A percentile compares a stretch with the other conserved stretches of the same genome.
Evolutionary conservation across 108 stramenopile species (phyloP).

Genomic region (Discostella pseudostelligera): DNA sequence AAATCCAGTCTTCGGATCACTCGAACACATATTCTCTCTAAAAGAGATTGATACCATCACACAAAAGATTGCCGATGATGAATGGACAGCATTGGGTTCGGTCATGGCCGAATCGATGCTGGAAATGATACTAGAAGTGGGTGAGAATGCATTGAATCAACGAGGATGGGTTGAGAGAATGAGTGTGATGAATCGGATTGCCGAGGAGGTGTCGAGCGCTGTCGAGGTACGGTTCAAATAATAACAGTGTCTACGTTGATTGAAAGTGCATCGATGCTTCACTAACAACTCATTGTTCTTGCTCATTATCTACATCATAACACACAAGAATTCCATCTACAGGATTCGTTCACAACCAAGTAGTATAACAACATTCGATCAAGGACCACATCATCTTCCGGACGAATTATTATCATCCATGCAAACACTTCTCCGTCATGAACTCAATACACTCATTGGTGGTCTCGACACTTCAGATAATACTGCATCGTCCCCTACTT

Average conservation of each 20-base stretch:
- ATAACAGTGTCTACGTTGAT: no score
- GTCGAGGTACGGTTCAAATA: conserved; percentile 21
- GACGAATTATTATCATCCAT: conserved; percentile 22
- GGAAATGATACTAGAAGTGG: conserved; percentile 37
- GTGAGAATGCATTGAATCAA: conserved; percentile 19
- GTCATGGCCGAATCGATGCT: conserved; percentile 31
- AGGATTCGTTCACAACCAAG: conserved; percentile 22
- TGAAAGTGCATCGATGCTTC: no score
- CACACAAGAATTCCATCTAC: conserved; percentile 29
- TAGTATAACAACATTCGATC: conserved; percentile 4
- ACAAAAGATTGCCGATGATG: conserved; percentile 29
- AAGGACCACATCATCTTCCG: conserved; percentile 27
- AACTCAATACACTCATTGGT: conserved; percentile 11
- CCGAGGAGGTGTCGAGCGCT: conserved; percentile 31
- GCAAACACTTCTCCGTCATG: conserved; percentile 23
- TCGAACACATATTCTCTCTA: conserved; percentile 34
- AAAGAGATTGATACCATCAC: conserved; percentile 29
- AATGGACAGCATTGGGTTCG: conserved; percentile 38
- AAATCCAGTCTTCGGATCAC: conserved; percentile 21
- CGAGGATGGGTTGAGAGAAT: conserved; percentile 37
- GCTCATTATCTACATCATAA: not conserved
- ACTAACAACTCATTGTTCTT: not conserved
- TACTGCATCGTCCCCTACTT: not conserved
- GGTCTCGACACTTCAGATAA: conserved; percentile 3
- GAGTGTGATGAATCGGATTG: conserved; percentile 25